Evolutionary conservation across 2,329 filamentous ascomycete species (phyloP), one percentile per base, ranked within the genome.

Genomic region (Colletotrichum sp.): DNA sequence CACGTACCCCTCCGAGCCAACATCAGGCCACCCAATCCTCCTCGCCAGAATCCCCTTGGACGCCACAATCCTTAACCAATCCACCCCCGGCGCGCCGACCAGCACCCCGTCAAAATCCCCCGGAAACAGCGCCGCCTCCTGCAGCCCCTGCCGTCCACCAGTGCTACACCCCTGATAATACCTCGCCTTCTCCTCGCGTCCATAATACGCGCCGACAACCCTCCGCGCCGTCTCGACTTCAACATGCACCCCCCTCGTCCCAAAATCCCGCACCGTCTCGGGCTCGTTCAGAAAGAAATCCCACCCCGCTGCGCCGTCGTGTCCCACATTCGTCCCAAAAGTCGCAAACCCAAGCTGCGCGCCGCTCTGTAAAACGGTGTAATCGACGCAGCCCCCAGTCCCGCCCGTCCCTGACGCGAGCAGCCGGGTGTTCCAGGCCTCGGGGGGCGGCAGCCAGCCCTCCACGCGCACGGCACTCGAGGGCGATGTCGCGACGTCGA

Each of bases 21-120:
- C 86, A 88, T 62, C 57, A 16, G 57, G 57, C 57, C 57, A 62
- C 5, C 57, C 26, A 6, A 62, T 0, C 57, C 57, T 28, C 57
- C 28, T 22, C 15, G 57, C 57, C 26, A 62, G 5, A 62, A 62
- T 32, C 57, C 57, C 57, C 55, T 59, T 59, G 24, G 24, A 28
- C 24, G 55, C 55, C 55, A 59, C 55, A 26, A 59, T 59, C 24
- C 24, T 5, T 80, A 79, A 86, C 66, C 57, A 62, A 5, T 71
- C 82, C 81, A 86, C 1, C 0, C 89, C 89, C 36, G 87, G 81
- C 2, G 82, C 81, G 8, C 89, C 89, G 16, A 90, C 87, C 2
- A 92, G 12, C 16, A 64, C 22, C 18, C 60, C 32, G 13, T 64
- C 60, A 26, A 64, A 64, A 2, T 64, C 60, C 6, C 6, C 60